These are phyloP conservation scores for Clavaria fumosa DNA, from an alignment of 768 basidiomycete genomes.

Conservation along the genomic window DNA sequence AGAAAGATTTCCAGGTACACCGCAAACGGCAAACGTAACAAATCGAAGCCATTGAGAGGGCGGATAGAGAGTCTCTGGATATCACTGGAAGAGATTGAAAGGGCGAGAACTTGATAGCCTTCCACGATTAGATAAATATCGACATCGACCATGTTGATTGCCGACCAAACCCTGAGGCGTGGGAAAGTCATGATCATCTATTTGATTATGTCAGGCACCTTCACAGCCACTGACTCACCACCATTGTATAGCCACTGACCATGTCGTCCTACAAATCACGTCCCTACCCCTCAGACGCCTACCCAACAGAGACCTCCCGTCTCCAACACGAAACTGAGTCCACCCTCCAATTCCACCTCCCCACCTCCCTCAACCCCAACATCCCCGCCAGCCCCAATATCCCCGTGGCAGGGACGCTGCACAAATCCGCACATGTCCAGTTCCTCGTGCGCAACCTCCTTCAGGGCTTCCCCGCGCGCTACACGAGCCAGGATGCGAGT, in stretches of 20 bases:
- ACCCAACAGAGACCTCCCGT: conserved; percentile 46
- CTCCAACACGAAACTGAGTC: conserved; percentile 53
- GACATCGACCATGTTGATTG: conserved; percentile 7
- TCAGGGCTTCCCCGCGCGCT: conserved; percentile 70
- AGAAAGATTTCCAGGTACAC: conserved; percentile 9
- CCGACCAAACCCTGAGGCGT: too few species aligned
- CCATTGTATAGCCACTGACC: too few species aligned
- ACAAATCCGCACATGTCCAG: conserved; percentile 54
- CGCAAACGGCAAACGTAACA: conserved; percentile 8
- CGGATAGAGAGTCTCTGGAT: conserved; percentile 9
- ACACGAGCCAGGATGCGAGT: conserved; percentile 79
- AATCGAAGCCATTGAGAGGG: conserved; percentile 12
- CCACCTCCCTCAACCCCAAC: conserved; percentile 14
- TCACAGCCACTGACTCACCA: too few species aligned
- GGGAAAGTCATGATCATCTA: too few species aligned
- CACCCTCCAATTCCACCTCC: conserved; percentile 39
- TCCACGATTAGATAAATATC: not conserved
- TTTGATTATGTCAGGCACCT: too few species aligned
- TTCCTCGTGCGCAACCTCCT: conserved; percentile 58
- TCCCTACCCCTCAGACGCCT: conserved; percentile 37
- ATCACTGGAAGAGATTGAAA: conserved; percentile 8
- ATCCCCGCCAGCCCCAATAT: too few species aligned
- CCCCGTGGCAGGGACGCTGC: conserved; percentile 30
- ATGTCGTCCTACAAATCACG: too few species aligned
- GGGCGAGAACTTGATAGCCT: conserved; percentile 5